Conservation (phyloP, 768 basidiomycete genomes). For the Lactarius hengduanensis region DNA sequence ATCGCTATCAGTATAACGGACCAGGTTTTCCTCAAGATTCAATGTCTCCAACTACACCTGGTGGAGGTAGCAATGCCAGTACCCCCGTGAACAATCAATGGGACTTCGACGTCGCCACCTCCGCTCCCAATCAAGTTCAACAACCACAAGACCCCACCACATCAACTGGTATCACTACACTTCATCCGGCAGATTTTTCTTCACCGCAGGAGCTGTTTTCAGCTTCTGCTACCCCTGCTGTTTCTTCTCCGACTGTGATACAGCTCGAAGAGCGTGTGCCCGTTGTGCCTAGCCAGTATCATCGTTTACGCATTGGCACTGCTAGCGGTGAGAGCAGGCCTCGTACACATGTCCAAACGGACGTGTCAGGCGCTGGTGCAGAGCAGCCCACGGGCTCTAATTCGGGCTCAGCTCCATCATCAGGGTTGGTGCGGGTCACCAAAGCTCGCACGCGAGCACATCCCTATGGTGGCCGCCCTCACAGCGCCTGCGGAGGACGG, state of each 20-base stretch:
- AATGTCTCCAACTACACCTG: constrained; percentile 26
- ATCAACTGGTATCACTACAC: constrained; percentile 20
- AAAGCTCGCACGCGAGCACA: constrained; percentile 26
- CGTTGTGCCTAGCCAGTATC: constrained; percentile 28
- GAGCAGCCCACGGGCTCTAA: constrained; percentile 21
- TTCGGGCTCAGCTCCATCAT: constrained; percentile 10
- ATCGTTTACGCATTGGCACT: constrained; percentile 23
- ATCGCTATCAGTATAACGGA: constrained; percentile 26
- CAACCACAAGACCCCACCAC: constrained; percentile 21
- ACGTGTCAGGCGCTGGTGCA: constrained; percentile 19
- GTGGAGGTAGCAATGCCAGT: constrained; percentile 26
- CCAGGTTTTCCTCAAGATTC: constrained; percentile 20
- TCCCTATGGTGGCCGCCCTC: constrained; percentile 28
- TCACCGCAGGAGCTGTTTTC: constrained; percentile 21
- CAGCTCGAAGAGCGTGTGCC: constrained; percentile 29
- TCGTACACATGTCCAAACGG: constrained; percentile 21
- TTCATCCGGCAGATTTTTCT: constrained; percentile 26
- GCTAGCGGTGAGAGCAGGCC: constrained; percentile 25
- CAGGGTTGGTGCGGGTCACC: constrained; percentile 21
- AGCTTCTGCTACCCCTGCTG: constrained; percentile 13
- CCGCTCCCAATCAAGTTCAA: constrained; percentile 12
- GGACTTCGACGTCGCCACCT: constrained; percentile 26
- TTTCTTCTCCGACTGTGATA: constrained; percentile 25
- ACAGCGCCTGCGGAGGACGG: constrained; percentile 20
- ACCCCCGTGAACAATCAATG: constrained; percentile 28